These are phyloP conservation scores for Drechslera avenae DNA, from an alignment of 2,329 filamentous ascomycete species.

Conservation along the genomic window DNA sequence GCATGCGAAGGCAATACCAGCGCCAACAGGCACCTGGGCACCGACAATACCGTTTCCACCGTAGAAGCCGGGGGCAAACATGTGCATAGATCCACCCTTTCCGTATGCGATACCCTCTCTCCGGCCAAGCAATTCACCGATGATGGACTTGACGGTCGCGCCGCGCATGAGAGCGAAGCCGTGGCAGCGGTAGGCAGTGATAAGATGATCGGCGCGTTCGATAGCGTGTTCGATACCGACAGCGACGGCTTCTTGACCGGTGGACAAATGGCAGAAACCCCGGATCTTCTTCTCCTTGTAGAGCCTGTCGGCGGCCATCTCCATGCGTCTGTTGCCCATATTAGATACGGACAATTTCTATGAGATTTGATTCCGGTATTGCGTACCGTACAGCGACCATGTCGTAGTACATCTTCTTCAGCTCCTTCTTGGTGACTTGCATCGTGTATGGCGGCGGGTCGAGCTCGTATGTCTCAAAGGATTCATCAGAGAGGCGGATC, in stretches of 20 bases:
- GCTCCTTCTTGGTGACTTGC: conserved; percentile 92
- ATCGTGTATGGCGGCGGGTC: conserved; percentile 94
- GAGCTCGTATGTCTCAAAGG: conserved; percentile 99
- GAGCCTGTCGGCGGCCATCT: conserved; percentile 97
- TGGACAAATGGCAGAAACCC: conserved; percentile 98
- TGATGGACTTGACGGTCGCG: conserved; percentile 60
- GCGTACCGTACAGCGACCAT: conserved; percentile 92
- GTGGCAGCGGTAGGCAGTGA: conserved; percentile 99
- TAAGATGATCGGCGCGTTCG: conserved; percentile 87
- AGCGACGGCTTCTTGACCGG: conserved; percentile 95
- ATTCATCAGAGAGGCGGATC: conserved; percentile 93
- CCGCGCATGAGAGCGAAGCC: conserved; percentile 98
- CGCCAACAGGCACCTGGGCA: conserved; percentile 96
- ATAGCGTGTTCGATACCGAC: conserved; percentile 97
- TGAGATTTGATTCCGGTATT: background rate
- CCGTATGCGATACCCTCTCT: conserved; percentile 97
- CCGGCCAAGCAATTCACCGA: conserved; percentile 66
- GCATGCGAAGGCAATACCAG: conserved; percentile 95
- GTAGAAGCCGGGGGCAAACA: conserved; percentile 98
- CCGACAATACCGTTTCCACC: conserved; percentile 99
- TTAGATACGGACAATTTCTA: conserved; percentile 16
- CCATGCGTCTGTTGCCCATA: conserved; percentile 77
- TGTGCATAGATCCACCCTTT: conserved; percentile 99
- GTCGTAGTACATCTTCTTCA: conserved; percentile 99
- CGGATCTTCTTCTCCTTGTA: conserved; percentile 99